Evolutionary conservation across 306 rosid genomes (phyloP), one percentile per base, ranked within the genome.

Genomic region (Comarum palustre): DNA sequence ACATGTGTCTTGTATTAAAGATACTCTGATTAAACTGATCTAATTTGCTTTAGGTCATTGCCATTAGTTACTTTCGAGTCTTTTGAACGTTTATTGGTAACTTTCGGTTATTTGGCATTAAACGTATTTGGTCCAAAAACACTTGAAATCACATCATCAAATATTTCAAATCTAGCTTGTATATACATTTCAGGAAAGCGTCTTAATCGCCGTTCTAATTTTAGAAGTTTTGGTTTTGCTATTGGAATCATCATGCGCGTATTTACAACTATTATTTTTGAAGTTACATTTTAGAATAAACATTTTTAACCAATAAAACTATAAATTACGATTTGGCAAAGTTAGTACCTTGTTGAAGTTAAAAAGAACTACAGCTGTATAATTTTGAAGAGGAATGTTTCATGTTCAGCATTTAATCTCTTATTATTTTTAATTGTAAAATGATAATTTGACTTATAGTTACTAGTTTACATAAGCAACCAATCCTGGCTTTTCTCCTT

Each of bases 41-140:
- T 25, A 38, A 16, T 45, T 25, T 55, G 52, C 50, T 6, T 34
- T 34, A n/a, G 17, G 34, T 16, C 0, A 16, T 24, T 55, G 2
- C 7, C 34, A 8, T 19, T 36, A 17, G 51, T 42, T 58, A 42
- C 46, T 38, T 20, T 52, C 11, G 29, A 52, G 2, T 20, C 59
- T 20, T 79, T 79, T 61, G 42, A 55, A 22, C 8, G 46, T 0
- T 69, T 62, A 5, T 42, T 45, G 77, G 46, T 76, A 67, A 41
- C 81, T 81, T 67, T 72, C 42, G 19, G 52, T 2, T 14, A 25
- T 59, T 72, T 66, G 72, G 22, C 20, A 12, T 16, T 43, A 19
- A 14, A 2, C 67, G 27, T 25, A 20, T 0, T 13, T 71, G 43
- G 74, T 47, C 68, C 75, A 66, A 64, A 65, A 24, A 55, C 72